Percentiles rank a stretch among this genome's conserved stretches.
These are phyloP conservation scores for Cercospora zeina DNA, from an alignment of 2,329 filamentous ascomycete species.

Conservation along the genomic window DNA sequence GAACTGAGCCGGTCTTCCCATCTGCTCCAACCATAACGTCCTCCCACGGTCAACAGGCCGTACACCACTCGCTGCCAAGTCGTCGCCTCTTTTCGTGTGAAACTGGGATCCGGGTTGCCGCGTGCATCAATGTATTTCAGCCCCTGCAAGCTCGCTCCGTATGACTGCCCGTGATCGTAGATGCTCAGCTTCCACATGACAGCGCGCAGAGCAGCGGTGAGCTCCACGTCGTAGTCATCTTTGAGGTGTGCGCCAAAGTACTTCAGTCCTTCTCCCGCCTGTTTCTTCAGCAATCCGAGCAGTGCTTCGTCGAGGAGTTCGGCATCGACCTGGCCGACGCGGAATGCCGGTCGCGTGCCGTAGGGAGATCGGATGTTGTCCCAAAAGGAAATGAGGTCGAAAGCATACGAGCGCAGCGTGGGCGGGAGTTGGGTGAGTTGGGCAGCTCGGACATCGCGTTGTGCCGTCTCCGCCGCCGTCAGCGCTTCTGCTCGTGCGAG, in stretches of 20 bases:
- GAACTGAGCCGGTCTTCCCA: constrained; percentile 86
- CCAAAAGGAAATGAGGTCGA: constrained; percentile 53
- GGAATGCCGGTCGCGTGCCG: constrained; percentile 80
- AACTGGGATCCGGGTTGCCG: constrained; percentile 22
- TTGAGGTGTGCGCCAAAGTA: constrained; percentile 77
- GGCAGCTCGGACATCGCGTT: constrained; percentile 43
- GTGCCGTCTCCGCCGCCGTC: constrained; percentile 54
- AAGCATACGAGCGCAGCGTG: constrained; percentile 51
- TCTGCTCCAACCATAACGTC: constrained; percentile 85
- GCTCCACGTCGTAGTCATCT: constrained; percentile 86
- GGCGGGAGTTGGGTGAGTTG: constrained; percentile 51
- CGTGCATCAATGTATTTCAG: constrained; percentile 86
- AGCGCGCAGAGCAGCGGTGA: constrained; percentile 72
- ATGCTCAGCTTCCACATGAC: constrained; percentile 91
- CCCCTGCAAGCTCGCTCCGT: constrained; percentile 90
- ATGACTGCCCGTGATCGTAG: constrained; percentile 95
- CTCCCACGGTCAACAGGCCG: constrained; percentile 80
- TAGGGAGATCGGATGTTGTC: constrained; percentile 70
- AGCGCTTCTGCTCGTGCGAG: constrained; percentile 62
- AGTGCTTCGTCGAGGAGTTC: constrained; percentile 94
- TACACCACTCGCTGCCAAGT: constrained; percentile 81
- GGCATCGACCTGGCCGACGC: constrained; percentile 93
- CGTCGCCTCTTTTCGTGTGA: constrained; percentile 65
- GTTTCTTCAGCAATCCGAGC: constrained; percentile 76
- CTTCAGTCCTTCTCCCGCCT: constrained; percentile 84